phyloP scores from a whole-genome alignment of 176 grass and related monocot genomes.

The Olyra latifolia region DNA sequence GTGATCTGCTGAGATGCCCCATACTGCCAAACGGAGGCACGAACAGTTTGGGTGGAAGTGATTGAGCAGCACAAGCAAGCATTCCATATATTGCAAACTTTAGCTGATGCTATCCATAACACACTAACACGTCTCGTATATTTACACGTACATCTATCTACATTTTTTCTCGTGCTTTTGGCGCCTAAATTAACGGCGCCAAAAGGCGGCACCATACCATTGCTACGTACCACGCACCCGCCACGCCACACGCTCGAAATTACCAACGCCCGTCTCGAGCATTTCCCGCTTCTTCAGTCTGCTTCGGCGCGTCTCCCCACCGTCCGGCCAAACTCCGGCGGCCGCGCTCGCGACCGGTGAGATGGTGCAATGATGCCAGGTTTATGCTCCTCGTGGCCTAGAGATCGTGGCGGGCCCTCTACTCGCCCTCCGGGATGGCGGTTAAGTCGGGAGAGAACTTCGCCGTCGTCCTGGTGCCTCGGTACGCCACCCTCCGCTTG shows the following conservation, averaged over 20 bases:
- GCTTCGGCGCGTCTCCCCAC: not conserved
- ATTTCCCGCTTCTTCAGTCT: not conserved
- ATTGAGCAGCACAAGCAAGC: not conserved
- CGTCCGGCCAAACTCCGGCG: constrained; percentile 8
- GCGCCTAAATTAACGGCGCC: constrained; percentile 27
- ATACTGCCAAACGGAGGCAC: not conserved
- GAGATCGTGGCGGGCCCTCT: not conserved
- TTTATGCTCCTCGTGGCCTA: not conserved
- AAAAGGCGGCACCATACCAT: not conserved
- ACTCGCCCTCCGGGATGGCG: constrained; percentile 62
- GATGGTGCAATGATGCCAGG: not conserved
- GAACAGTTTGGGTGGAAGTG: constrained; percentile 29
- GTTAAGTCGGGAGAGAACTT: constrained; percentile 63
- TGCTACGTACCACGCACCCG: not conserved
- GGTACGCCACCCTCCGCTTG: constrained; percentile 27
- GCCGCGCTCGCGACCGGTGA: not conserved
- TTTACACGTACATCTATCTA: constrained; percentile 24
- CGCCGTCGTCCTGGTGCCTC: constrained; percentile 24
- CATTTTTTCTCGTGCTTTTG: not conserved
- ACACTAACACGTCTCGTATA: not conserved
- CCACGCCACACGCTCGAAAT: not conserved
- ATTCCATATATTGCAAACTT: not conserved
- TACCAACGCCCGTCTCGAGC: not conserved
- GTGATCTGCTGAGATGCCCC: not conserved
- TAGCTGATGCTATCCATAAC: too few relatives aligned